Evolutionary conservation across 2,329 filamentous ascomycete genomes (phyloP), one percentile per base, ranked within the genome.

Genomic region (Lachnellula willkommii): DNA sequence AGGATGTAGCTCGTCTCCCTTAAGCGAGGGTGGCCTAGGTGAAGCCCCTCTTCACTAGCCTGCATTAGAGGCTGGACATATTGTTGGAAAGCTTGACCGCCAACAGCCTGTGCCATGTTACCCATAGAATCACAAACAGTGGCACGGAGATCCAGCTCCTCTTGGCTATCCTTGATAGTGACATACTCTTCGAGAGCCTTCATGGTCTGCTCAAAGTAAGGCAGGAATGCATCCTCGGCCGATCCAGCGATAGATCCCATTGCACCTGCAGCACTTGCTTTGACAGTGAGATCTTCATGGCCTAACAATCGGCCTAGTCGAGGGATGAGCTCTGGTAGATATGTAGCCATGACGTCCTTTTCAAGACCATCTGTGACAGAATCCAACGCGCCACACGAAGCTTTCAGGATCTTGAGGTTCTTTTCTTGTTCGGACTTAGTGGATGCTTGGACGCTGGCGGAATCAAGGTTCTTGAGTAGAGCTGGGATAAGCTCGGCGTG

Each of bases 1-100:
- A 99, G 81, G 60, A 97, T 95, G 75, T 96, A 99, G 71, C 90
- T 96, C 60, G 91, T 96, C 78, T 99, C 94, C 73, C 91, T 89
- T 51, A 97, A 84, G 55, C 92, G 84, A 43, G 92, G 89, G 75
- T 96, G 92, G 65, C 90, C 92, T 2, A 99, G 84, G 65, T 88
- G 79, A 2, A 97, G 80, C 54, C 89, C 92, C 73, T 96, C 92
- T 74, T 96, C 92, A 63, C 90, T 96, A 14, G 93, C 88, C 67
- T 87, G 81, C 89, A 99, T 96, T 56, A 97, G 79, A 43, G 90
- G 90, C 69, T 88, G 80, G 37, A 97, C 92, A 69, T 93, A 97
- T 14, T 89, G 89, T 76, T 95, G 86, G 79, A 97, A 97, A 48
- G 88, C 80, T 70, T 89, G 81, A 37, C 89, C 77, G 20, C 94